These are phyloP conservation scores for Cytospora piceicola DNA, from an alignment of 2,329 filamentous ascomycete species.

Conservation along the genomic window DNA sequence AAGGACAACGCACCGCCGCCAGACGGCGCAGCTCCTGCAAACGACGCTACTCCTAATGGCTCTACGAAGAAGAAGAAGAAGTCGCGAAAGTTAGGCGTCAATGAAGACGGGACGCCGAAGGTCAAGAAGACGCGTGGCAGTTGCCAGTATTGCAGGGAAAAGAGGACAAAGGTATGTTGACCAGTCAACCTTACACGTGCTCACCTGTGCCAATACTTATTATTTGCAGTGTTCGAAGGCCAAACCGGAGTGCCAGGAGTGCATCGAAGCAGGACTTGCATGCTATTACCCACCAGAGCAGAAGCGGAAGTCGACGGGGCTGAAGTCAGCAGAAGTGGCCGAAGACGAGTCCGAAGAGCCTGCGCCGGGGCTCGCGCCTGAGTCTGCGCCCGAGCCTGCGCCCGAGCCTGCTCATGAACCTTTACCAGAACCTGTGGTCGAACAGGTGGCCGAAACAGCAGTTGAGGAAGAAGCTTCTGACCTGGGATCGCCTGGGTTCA, in stretches of 20 bases:
- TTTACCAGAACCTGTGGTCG: slow-evolving; percentile 2
- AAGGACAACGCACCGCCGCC: slow-evolving; percentile 39
- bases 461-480: slow-evolving; percentile 29
- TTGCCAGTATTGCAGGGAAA: slow-evolving; percentile 41
- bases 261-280: slow-evolving; percentile 27
- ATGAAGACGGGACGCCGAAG: slow-evolving; percentile 35
- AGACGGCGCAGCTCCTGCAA: slow-evolving; percentile 30
- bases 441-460: slow-evolving; percentile 1
- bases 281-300: slow-evolving; percentile 30
- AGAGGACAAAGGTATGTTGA: slow-evolving; percentile 37
- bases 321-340: slow-evolving; percentile 17
- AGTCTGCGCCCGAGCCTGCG: not conserved
- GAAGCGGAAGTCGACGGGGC: slow-evolving; percentile 13
- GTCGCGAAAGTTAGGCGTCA: slow-evolving; percentile 36
- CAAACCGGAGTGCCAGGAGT: slow-evolving; percentile 41
- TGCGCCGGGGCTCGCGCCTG: not conserved
- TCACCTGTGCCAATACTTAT: not conserved
- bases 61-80: slow-evolving; percentile 36
- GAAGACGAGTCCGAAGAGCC: slow-evolving; percentile 10
- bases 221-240: slow-evolving; percentile 39
- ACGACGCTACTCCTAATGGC: slow-evolving; percentile 30
- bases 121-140: slow-evolving; percentile 39
- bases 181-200: too few relatives aligned
- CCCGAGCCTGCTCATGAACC: slow-evolving; percentile 1
- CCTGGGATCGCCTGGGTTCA: slow-evolving; percentile 28